Evolutionary conservation across 495 filamentous ascomycete genomes (phyloP).

Genomic region (Daldinia grandis): DNA sequence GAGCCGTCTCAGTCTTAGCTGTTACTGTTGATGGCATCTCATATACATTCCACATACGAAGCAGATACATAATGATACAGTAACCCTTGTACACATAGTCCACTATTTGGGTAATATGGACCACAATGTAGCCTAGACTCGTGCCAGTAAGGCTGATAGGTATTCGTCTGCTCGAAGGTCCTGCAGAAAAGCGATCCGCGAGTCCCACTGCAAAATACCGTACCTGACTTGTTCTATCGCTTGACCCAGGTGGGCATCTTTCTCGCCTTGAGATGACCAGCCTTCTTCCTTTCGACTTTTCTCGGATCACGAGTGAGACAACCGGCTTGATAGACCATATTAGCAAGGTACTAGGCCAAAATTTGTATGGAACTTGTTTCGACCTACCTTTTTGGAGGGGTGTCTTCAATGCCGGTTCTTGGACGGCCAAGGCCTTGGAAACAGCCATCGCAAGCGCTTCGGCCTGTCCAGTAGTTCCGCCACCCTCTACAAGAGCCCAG

Average conservation of each 20-base stretch:
- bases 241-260: slow-evolving; percentile 99
- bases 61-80: slow-evolving; percentile 43
- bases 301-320: slow-evolving; percentile 91
- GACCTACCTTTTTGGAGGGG: slow-evolving; percentile 85
- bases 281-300: slow-evolving; percentile 97
- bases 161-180: slow-evolving; percentile 11
- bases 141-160: slow-evolving; percentile 11
- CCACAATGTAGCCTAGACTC: not conserved
- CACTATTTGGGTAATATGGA: slow-evolving; percentile 22
- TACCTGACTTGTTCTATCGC: slow-evolving; percentile 57
- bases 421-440: slow-evolving; percentile 84
- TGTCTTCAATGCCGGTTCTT: slow-evolving; percentile 90
- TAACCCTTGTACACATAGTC: slow-evolving; percentile 39
- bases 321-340: slow-evolving; percentile 68
- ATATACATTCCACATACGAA: slow-evolving; percentile 28
- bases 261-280: slow-evolving; percentile 91
- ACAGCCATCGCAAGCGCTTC: slow-evolving; percentile 94
- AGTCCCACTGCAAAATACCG: slow-evolving; percentile 2
- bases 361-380: slow-evolving; percentile 7
- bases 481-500: slow-evolving; percentile 82
- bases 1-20: not conserved
- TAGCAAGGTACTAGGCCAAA: slow-evolving; percentile 35
- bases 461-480: slow-evolving; percentile 93
- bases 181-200: slow-evolving; percentile 2
- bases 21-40: slow-evolving; percentile 16